phyloP scores from a whole-genome alignment of 225 moss, liverwort and hornwort species.

The Thuidium tamariscinum region DNA sequence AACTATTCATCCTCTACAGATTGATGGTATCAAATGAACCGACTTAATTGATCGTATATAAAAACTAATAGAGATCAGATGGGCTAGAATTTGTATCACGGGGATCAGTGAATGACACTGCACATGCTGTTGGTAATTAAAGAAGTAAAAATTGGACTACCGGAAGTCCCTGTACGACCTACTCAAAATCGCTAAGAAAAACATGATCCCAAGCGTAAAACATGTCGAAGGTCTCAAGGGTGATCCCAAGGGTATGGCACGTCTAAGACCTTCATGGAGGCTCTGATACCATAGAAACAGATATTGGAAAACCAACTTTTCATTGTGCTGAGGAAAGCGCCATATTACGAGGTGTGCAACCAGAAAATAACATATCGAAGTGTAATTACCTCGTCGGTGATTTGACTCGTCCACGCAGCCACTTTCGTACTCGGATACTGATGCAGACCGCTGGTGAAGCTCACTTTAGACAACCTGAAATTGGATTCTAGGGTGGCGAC shows the following conservation, averaged over 20 bases:
- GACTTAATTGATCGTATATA: neutral
- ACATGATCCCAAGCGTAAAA: neutral
- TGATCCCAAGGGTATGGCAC: neutral
- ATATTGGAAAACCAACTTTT: neutral
- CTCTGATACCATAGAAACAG: neutral
- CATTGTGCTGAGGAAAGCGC: neutral
- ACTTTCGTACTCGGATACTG: conserved; percentile 32
- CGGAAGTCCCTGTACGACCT: neutral
- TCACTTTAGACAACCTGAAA: neutral
- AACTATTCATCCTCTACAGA: too few relatives aligned
- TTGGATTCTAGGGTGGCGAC: neutral
- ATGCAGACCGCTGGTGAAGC: conserved; percentile 2
- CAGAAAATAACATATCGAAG: neutral
- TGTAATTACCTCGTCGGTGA: neutral
- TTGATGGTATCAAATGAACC: neutral
- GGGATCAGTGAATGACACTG: neutral
- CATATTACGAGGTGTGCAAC: neutral
- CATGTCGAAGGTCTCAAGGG: neutral
- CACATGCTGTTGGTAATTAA: neutral
- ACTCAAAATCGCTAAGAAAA: too few relatives aligned
- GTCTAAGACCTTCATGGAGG: neutral
- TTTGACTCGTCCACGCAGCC: conserved; percentile 38
- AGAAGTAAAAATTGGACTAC: neutral
- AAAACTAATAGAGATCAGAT: neutral
- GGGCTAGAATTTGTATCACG: neutral